Conservation (phyloP, 2,329 filamentous ascomycete species). For the Ploettnerulaceae sp. region DNA sequence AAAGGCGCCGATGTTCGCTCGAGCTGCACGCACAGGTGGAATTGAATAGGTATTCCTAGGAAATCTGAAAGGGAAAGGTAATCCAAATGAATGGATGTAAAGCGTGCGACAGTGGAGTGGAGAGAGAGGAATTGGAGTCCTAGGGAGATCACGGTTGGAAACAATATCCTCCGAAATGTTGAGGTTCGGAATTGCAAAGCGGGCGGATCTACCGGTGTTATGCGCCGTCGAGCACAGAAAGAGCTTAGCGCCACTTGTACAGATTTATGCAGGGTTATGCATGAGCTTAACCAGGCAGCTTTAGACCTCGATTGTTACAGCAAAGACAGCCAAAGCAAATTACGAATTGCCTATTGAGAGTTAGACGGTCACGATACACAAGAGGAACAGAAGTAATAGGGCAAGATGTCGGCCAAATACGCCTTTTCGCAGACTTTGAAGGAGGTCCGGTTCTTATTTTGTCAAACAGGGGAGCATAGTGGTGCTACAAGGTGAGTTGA, state of each 20-base stretch:
- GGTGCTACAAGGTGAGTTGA: constrained; percentile 75
- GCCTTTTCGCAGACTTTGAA: constrained; percentile 83
- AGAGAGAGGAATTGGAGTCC: background rate
- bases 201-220: constrained; percentile 11
- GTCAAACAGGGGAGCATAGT: constrained; percentile 89
- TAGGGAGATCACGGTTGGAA: too few relatives aligned
- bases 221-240: constrained; percentile 4
- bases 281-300: constrained; percentile 15
- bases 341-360: constrained; percentile 14
- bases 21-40: too few relatives aligned
- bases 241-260: constrained; percentile 22
- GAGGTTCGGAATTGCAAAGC: constrained; percentile 3
- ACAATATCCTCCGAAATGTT: constrained; percentile 8
- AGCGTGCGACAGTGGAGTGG: background rate
- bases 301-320: background rate
- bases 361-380: constrained; percentile 2
- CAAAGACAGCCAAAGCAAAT: background rate
- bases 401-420: constrained; percentile 84
- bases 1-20: background rate
- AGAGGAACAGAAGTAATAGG: constrained; percentile 11
- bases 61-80: background rate
- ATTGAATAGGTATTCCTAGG: too few relatives aligned
- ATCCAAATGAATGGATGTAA: constrained; percentile 4
- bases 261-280: constrained; percentile 20
- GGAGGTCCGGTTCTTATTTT: constrained; percentile 96